phyloP scores from a whole-genome alignment of 2,329 filamentous ascomycete genomes.

The Penicillium sp. region DNA sequence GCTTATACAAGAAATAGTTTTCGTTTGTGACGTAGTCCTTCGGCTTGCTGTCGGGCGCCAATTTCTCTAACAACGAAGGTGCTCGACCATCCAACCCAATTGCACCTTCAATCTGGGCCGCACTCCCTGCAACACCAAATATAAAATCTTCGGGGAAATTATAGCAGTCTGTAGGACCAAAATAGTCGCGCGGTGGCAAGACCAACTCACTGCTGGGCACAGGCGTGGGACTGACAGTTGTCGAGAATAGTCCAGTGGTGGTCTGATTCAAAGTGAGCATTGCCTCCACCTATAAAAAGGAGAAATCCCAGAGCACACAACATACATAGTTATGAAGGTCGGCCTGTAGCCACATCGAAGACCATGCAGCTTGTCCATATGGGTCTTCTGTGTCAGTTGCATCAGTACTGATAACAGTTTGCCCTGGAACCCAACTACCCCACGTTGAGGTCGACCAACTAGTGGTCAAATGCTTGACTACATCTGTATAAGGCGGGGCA shows the following conservation, averaged over 20 bases:
- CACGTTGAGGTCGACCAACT: slow-evolving; percentile 30
- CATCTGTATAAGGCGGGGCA: slow-evolving; percentile 27
- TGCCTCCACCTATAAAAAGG: neutral
- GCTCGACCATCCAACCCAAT: slow-evolving; percentile 40
- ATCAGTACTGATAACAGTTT: slow-evolving; percentile 24
- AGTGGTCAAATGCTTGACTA: slow-evolving; percentile 23
- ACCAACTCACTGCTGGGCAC: slow-evolving; percentile 55
- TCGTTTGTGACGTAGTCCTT: slow-evolving; percentile 51
- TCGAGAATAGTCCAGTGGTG: slow-evolving; percentile 43
- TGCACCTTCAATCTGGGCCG: slow-evolving; percentile 48
- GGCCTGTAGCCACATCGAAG: slow-evolving; percentile 32
- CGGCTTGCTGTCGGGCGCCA: slow-evolving; percentile 31
- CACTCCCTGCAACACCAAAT: slow-evolving; percentile 44
- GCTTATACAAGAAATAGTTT: slow-evolving; percentile 52
- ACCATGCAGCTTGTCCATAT: slow-evolving; percentile 40
- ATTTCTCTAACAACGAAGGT: slow-evolving; percentile 40
- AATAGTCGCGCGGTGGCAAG: slow-evolving; percentile 54
- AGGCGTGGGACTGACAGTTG: slow-evolving; percentile 55
- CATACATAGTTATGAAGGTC: slow-evolving; percentile 30
- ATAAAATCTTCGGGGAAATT: slow-evolving; percentile 40
- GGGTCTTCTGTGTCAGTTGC: slow-evolving; percentile 29
- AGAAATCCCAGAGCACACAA: neutral
- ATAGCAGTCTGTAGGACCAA: slow-evolving; percentile 40
- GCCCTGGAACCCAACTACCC: slow-evolving; percentile 35
- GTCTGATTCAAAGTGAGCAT: slow-evolving; percentile 15